Evolutionary conservation across 345 rosid species (phyloP).

Genomic region (Dimocarpus longan): DNA sequence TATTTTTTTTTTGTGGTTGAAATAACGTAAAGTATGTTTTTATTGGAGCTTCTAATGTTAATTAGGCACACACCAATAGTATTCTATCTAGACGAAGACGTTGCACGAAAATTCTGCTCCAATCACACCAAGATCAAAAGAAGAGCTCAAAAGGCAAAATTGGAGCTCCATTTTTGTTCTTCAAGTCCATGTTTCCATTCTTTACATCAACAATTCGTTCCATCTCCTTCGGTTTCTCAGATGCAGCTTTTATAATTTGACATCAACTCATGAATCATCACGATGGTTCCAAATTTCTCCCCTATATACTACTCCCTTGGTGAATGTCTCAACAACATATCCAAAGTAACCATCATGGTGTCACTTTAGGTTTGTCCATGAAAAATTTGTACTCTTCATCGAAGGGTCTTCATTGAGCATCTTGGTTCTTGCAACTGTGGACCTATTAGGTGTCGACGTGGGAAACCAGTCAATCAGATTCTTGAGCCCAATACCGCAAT

Average conservation of each 20-base stretch:
- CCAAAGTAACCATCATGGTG: constrained; percentile 42
- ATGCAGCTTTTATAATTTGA: constrained; percentile 33
- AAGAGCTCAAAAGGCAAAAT: constrained; percentile 39
- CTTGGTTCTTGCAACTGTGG: constrained; percentile 39
- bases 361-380: no score
- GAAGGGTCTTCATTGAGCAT: constrained; percentile 31
- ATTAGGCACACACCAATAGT: no score
- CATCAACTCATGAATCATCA: constrained; percentile 28
- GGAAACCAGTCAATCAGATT: no score
- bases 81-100: background rate
- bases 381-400: no score
- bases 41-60: no score
- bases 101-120: constrained; percentile 47
- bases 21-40: no score
- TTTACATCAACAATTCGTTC: constrained; percentile 43
- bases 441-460: constrained; percentile 46
- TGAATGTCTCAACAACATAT: constrained; percentile 45
- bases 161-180: constrained; percentile 48
- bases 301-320: constrained; percentile 58
- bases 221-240: constrained; percentile 40
- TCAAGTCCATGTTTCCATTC: constrained; percentile 28
- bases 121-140: constrained; percentile 42
- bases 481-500: no score
- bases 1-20: no score
- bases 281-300: constrained; percentile 26